Conservation (phyloP, 2,329 filamentous ascomycete genomes). For the Pseudohalonectria lignicola region DNA sequence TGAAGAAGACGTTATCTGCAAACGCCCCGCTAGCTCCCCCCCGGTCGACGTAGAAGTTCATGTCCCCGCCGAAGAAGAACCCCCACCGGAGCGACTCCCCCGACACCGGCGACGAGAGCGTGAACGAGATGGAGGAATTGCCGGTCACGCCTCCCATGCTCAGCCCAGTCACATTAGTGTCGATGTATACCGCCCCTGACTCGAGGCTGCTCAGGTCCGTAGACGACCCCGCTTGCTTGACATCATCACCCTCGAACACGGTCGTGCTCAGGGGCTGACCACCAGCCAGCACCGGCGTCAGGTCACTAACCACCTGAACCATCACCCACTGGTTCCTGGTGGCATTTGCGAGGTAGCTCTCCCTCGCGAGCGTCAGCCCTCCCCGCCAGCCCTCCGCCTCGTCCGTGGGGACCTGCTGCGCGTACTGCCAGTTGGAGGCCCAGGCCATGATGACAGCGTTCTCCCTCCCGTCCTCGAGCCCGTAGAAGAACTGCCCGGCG, state of each 20-base stretch:
- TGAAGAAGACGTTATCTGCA: constrained; percentile 32
- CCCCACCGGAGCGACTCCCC: constrained; percentile 38
- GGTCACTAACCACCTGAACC: constrained; percentile 33
- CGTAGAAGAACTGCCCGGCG: constrained; percentile 45
- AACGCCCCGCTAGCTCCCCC: constrained; percentile 26
- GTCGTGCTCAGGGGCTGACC: constrained; percentile 29
- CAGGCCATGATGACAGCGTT: constrained; percentile 41
- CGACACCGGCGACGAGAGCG: constrained; percentile 24
- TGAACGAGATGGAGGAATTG: constrained; percentile 13
- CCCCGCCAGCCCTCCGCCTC: constrained; percentile 39
- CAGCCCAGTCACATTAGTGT: constrained; percentile 36
- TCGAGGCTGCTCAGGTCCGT: constrained; percentile 34
- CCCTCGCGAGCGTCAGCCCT: constrained; percentile 38
- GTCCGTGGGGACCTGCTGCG: constrained; percentile 39
- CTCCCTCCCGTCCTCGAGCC: constrained; percentile 22
- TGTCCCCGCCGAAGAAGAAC: constrained; percentile 34
- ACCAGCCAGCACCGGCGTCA: constrained; percentile 32
- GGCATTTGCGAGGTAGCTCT: constrained; percentile 38
- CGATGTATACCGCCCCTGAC: constrained; percentile 42
- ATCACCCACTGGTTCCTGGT: constrained; percentile 39
- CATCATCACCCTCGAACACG: too few species aligned
- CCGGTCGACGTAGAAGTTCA: constrained; percentile 39
- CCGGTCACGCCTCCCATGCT: constrained; percentile 11
- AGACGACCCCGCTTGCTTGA: too few species aligned
- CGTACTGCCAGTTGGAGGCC: constrained; percentile 51